A percentile compares a stretch with the other conserved stretches of the same genome.
These are phyloP conservation scores for Nicotiana noctiflora DNA, from an alignment of 257 asterid species.

Conservation along the genomic window DNA sequence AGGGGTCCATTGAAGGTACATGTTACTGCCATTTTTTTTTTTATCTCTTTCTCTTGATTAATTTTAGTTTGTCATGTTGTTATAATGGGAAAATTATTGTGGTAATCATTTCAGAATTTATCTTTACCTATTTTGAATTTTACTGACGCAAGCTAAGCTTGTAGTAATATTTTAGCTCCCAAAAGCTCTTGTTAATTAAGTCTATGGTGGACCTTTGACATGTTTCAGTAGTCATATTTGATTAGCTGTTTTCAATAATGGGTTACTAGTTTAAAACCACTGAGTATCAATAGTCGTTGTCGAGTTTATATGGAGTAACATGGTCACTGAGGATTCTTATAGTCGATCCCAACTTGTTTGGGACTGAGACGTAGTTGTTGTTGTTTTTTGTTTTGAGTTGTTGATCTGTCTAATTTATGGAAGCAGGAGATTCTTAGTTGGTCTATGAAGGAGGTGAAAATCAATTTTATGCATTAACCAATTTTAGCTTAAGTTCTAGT, in stretches of 20 bases:
- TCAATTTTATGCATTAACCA: background rate
- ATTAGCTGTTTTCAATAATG: background rate
- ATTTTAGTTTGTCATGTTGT: background rate
- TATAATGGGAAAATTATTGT: background rate
- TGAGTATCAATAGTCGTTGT: background rate
- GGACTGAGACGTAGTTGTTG: no score
- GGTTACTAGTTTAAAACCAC: background rate
- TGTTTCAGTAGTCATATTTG: background rate
- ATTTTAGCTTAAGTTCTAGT: no score
- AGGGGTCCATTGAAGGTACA: conserved; percentile 37
- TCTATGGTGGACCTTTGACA: background rate
- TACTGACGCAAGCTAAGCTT: background rate
- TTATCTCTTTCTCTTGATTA: background rate
- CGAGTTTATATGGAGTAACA: no score
- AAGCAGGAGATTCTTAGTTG: background rate
- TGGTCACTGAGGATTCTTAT: no score
- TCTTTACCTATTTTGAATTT: background rate
- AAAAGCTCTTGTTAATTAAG: background rate
- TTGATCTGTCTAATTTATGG: background rate
- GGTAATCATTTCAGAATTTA: background rate
- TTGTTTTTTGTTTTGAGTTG: background rate
- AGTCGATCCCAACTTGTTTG: no score
- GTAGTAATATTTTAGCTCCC: background rate
- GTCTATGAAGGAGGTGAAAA: background rate
- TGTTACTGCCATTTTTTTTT: background rate